Percentiles rank a stretch among this genome's conserved stretches.
phyloP scores from a whole-genome alignment of 1,284 basidiomycete species.

The Tilletiopsis washingtonensis region DNA sequence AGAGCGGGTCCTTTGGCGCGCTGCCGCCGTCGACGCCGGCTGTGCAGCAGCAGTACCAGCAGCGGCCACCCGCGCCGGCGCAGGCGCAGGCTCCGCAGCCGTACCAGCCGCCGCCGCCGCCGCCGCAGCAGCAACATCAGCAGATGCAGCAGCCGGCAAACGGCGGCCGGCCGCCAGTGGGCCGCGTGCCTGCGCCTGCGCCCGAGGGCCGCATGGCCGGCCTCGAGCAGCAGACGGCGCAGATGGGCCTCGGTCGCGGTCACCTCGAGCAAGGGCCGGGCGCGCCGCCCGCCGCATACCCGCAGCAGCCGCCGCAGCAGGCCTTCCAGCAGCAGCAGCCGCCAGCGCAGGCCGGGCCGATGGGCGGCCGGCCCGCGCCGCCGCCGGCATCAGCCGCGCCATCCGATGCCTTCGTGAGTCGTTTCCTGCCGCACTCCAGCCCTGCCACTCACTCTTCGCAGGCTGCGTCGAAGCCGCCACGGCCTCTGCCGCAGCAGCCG shows the following conservation, averaged over 20 bases:
- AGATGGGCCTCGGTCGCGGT: slow-evolving; percentile 17
- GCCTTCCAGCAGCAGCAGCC: slow-evolving; percentile 2
- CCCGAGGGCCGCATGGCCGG: slow-evolving; percentile 12
- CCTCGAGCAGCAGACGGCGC: slow-evolving; percentile 35
- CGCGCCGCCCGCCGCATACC: no score
- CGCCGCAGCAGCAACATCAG: not conserved
- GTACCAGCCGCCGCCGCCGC: not conserved
- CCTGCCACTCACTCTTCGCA: not conserved
- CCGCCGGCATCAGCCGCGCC: no score
- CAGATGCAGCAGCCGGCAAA: no score
- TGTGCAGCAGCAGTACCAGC: slow-evolving; percentile 9
- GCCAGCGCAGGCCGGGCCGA: slow-evolving; percentile 13
- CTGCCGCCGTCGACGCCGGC: slow-evolving; percentile 11
- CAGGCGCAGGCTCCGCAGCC: no score
- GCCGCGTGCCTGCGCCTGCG: slow-evolving; percentile 6
- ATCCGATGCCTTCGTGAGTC: no score
- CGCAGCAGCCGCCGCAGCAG: not conserved
- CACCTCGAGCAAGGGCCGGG: slow-evolving; percentile 4
- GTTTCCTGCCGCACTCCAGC: no score
- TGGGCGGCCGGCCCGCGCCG: no score
- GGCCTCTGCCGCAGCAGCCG: slow-evolving; percentile 11
- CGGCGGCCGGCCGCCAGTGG: no score
- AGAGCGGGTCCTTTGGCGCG: slow-evolving; percentile 10
- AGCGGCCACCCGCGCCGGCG: not conserved
- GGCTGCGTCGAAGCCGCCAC: not conserved